Percentiles rank a stretch among this genome's conserved stretches.
phyloP scores from a whole-genome alignment of 2,329 filamentous ascomycete genomes.

The Aspergillus pseudonomiae region DNA sequence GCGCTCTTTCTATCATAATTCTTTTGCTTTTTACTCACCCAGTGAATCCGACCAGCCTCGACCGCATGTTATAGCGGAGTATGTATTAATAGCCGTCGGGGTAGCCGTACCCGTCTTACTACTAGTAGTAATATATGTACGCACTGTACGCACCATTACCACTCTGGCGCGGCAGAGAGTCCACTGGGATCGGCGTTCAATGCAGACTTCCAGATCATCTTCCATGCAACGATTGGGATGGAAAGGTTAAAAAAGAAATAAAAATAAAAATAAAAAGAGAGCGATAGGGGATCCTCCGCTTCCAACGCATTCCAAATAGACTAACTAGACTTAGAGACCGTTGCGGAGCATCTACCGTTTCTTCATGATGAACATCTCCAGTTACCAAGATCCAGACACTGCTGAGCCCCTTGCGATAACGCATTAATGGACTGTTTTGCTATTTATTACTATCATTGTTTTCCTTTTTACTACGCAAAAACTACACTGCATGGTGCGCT shows the following conservation, averaged over 20 bases:
- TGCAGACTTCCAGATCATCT: constrained; percentile 1
- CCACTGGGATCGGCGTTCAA: constrained; percentile 1
- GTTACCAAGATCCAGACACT: neutral
- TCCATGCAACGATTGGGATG: neutral
- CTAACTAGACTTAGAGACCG: neutral
- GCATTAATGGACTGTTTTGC: neutral
- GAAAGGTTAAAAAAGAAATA: neutral
- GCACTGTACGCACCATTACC: neutral
- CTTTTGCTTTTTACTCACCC: neutral
- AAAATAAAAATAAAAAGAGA: neutral
- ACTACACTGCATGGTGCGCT: neutral
- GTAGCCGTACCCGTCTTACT: constrained; percentile 1
- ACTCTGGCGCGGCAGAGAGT: neutral
- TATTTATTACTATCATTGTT: neutral
- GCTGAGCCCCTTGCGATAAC: neutral
- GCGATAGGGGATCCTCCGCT: neutral
- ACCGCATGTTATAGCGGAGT: neutral
- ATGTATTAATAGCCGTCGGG: neutral
- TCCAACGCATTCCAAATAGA: neutral
- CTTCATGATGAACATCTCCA: neutral
- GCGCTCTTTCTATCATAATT: neutral
- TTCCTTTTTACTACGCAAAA: neutral
- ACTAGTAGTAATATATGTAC: neutral
- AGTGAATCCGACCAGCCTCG: neutral
- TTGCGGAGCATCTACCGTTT: neutral